Conservation (phyloP, 1,284 basidiomycete genomes). For the Marasmius tenuissimus region DNA sequence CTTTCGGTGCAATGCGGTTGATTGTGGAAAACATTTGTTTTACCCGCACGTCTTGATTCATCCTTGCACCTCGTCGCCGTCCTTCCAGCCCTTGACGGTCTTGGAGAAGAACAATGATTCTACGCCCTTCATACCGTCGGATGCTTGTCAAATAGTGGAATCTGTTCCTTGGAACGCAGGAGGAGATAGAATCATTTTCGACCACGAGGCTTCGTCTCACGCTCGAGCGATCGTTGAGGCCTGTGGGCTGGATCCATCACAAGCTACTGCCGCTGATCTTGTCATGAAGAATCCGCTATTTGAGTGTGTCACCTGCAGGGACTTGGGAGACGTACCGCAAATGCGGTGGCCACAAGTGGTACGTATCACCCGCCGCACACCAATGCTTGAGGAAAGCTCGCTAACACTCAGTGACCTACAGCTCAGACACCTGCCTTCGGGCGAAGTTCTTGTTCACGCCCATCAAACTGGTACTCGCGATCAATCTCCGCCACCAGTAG, state of each 20-base stretch:
- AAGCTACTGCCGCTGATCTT: slow-evolving; percentile 1
- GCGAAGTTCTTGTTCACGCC: neutral
- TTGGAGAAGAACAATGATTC: neutral
- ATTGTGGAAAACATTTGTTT: neutral
- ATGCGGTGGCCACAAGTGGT: neutral
- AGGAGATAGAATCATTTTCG: neutral
- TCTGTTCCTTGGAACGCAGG: slow-evolving; percentile 6
- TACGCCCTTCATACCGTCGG: neutral
- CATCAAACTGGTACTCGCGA: neutral
- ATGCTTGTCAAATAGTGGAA: neutral
- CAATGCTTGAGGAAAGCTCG: neutral
- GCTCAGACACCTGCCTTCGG: neutral
- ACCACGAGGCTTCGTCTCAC: neutral
- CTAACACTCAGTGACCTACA: neutral
- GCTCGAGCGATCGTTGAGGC: slow-evolving; percentile 6
- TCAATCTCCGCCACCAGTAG: neutral
- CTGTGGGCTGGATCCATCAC: slow-evolving; percentile 13
- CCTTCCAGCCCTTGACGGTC: neutral
- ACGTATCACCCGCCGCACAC: neutral
- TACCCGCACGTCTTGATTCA: neutral
- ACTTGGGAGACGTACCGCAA: neutral
- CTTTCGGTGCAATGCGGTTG: neutral
- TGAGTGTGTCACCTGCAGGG: neutral
- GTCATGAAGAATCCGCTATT: neutral
- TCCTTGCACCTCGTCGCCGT: neutral